These are phyloP conservation scores for Lepiota venenata DNA, from an alignment of 768 basidiomycete species.

Conservation along the genomic window DNA sequence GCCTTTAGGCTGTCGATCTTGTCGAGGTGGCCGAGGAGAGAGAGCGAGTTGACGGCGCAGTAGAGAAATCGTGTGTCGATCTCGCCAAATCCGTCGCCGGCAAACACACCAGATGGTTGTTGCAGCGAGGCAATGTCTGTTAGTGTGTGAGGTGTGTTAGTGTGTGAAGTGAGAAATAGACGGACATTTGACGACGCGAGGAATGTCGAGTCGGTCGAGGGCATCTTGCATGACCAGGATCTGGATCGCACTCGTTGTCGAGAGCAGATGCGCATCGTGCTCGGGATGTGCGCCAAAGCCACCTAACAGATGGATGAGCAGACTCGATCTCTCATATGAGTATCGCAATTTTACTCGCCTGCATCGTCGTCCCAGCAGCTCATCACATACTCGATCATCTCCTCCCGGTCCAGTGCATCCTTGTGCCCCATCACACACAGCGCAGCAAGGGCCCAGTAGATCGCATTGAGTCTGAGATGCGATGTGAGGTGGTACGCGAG, in stretches of 20 bases:
- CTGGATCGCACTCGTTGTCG: slow-evolving; percentile 91
- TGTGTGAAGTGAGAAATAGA: slow-evolving; percentile 14
- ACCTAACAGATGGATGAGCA: slow-evolving; percentile 41
- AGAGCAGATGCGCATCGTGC: slow-evolving; percentile 87
- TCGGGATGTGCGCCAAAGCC: slow-evolving; percentile 90
- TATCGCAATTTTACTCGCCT: too few relatives aligned
- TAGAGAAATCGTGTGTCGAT: slow-evolving; percentile 89
- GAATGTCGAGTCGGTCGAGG: slow-evolving; percentile 63
- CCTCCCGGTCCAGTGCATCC: slow-evolving; percentile 78
- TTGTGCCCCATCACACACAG: slow-evolving; percentile 74
- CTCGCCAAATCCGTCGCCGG: slow-evolving; percentile 92
- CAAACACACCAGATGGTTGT: slow-evolving; percentile 82
- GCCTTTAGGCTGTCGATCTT: slow-evolving; percentile 66
- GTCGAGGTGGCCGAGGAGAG: slow-evolving; percentile 73
- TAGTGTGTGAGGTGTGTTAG: not conserved
- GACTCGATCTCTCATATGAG: too few relatives aligned
- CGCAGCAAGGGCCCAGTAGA: slow-evolving; percentile 96
- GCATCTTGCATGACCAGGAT: slow-evolving; percentile 86
- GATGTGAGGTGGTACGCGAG: slow-evolving; percentile 87
- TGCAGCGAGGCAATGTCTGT: slow-evolving; percentile 84
- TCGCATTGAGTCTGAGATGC: slow-evolving; percentile 91
- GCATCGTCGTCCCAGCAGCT: slow-evolving; percentile 93
- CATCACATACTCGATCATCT: slow-evolving; percentile 88
- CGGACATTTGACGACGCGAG: slow-evolving; percentile 74
- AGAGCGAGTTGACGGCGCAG: slow-evolving; percentile 80